A percentile compares a stretch with the other conserved stretches of the same genome.
These are phyloP conservation scores for Colletotrichum cereale DNA, from an alignment of 2,329 filamentous ascomycete species.

Conservation along the genomic window DNA sequence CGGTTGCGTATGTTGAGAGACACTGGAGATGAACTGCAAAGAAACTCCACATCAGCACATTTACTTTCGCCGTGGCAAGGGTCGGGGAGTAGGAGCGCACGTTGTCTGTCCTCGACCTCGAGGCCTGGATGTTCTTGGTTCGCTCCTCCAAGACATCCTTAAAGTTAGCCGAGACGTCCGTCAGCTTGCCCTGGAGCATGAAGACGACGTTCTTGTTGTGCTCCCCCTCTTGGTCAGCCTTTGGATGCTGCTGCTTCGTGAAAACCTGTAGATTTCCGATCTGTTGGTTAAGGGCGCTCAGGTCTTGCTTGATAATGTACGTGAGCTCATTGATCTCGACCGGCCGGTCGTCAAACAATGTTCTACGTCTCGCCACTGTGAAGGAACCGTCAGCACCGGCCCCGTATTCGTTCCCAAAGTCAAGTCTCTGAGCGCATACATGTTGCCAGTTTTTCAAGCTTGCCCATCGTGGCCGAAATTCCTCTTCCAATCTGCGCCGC, in stretches of 20 bases:
- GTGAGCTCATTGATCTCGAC: constrained; percentile 95
- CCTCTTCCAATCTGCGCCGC: constrained; percentile 93
- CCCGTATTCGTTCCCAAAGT: background rate
- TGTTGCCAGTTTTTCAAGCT: constrained; percentile 92
- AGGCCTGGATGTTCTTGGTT: constrained; percentile 98
- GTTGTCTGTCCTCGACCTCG: constrained; percentile 91
- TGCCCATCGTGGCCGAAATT: constrained; percentile 93
- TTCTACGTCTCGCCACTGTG: constrained; percentile 91
- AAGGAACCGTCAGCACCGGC: constrained; percentile 15
- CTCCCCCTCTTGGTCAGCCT: constrained; percentile 85
- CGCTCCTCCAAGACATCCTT: constrained; percentile 97
- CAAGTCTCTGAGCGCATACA: constrained; percentile 60
- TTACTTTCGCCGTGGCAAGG: no score
- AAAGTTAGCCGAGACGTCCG: constrained; percentile 91
- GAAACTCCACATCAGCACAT: constrained; percentile 1
- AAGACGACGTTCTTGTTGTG: constrained; percentile 98
- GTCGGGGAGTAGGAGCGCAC: background rate
- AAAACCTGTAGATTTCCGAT: constrained; percentile 86
- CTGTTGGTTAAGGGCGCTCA: constrained; percentile 85
- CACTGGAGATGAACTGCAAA: constrained; percentile 81
- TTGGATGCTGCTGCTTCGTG: constrained; percentile 81
- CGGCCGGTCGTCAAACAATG: constrained; percentile 95
- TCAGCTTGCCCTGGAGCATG: constrained; percentile 89
- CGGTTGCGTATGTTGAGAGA: constrained; percentile 80
- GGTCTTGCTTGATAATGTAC: constrained; percentile 96